phyloP scores from a whole-genome alignment of 805 yeast species.

The Zygoascus flipseniorum region DNA sequence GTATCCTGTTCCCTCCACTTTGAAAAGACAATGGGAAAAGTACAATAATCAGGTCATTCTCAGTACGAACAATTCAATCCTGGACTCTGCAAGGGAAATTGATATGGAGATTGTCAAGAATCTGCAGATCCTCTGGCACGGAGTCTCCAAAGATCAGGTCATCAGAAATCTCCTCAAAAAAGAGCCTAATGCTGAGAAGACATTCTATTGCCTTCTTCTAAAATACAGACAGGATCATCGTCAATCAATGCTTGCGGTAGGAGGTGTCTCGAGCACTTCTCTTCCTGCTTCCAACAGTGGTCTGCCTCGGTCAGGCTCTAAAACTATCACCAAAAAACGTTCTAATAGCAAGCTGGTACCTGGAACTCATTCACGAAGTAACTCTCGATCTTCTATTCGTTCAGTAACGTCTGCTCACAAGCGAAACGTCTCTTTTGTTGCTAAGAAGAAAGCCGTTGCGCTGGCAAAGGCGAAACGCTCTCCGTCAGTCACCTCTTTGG shows the following conservation, averaged over 20 bases:
- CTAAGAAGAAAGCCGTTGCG: conserved; percentile 4
- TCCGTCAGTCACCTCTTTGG: conserved; percentile 2
- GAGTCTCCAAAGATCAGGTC: conserved; percentile 50
- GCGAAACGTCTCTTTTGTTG: conserved; percentile 19
- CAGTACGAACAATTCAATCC: conserved; percentile 94
- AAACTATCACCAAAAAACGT: background rate
- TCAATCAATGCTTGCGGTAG: background rate
- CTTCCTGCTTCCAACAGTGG: conserved; percentile 5
- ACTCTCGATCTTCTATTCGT: conserved; percentile 17
- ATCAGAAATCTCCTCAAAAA: conserved; percentile 44
- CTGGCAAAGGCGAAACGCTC: conserved; percentile 2
- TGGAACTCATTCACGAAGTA: conserved; percentile 13
- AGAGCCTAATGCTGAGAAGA: conserved; percentile 65
- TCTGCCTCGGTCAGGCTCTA: background rate
- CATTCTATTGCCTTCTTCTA: conserved; percentile 65
- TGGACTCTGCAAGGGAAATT: conserved; percentile 88
- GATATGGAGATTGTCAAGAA: conserved; percentile 71
- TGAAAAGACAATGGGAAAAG: conserved; percentile 5
- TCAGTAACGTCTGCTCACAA: conserved; percentile 21
- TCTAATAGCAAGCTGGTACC: background rate
- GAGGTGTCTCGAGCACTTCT: background rate
- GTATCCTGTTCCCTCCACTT: conserved; percentile 33
- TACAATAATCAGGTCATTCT: background rate
- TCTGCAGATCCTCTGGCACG: conserved; percentile 74
- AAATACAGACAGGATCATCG: conserved; percentile 66